These are phyloP conservation scores for Chlamydomonas eustigma DNA, from an alignment of 139 green algal genomes.

Conservation along the genomic window DNA sequence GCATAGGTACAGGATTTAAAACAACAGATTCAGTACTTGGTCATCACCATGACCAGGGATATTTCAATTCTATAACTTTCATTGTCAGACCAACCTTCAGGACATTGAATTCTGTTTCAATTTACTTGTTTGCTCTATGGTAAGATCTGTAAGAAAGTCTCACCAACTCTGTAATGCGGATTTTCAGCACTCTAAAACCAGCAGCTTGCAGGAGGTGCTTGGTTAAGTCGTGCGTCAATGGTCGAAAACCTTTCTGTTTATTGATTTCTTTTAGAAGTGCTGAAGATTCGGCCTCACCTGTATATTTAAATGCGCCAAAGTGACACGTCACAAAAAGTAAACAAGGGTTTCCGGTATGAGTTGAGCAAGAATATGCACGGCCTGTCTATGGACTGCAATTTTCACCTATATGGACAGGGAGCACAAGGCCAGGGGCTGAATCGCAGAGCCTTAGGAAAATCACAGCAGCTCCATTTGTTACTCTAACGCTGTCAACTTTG, in stretches of 20 bases:
- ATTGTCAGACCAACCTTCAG: no score
- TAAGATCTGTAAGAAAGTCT: no score
- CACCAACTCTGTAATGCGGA: conserved; percentile 56
- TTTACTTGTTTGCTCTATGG: no score
- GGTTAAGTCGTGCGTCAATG: conserved; percentile 56
- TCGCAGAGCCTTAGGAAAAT: conserved; percentile 4
- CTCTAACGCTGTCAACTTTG: conserved; percentile 16
- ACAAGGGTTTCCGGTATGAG: conserved; percentile 2
- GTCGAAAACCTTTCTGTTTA: conserved; percentile 33
- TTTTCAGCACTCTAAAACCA: conserved; percentile 38
- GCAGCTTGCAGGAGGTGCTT: conserved; percentile 41
- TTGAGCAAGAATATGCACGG: not conserved
- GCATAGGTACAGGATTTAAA: no score
- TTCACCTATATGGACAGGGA: conserved; percentile 21
- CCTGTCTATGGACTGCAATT: not conserved
- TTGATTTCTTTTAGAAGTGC: conserved; percentile 36
- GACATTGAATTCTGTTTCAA: no score
- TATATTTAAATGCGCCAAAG: not conserved
- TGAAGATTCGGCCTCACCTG: conserved; percentile 8
- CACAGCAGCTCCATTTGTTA: not conserved
- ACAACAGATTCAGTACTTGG: no score
- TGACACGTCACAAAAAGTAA: not conserved
- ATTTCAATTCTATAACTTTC: no score
- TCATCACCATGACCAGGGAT: no score
- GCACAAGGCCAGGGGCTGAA: conserved; percentile 2